Percentiles rank a stretch among this genome's conserved stretches.
Conservation (phyloP, 148 eudicot genomes). For the Silene latifolia region DNA sequence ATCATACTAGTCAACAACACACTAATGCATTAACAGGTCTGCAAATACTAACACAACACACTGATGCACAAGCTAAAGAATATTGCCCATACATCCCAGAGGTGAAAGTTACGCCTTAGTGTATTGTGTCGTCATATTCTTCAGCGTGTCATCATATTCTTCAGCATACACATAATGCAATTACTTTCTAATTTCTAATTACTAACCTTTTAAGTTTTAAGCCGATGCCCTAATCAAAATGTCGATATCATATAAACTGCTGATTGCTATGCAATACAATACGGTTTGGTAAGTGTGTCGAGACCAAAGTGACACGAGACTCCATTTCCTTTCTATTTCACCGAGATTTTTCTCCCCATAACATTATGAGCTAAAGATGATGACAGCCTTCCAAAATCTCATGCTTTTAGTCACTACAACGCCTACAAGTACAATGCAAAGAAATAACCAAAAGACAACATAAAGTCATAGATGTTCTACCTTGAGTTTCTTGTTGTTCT, state of each 20-base stretch:
- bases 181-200: not conserved
- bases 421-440: not conserved
- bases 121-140: not conserved
- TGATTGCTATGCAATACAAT: not conserved
- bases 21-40: not conserved
- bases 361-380: not conserved
- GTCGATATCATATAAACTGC: not conserved
- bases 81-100: not conserved
- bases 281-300: not conserved
- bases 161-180: not conserved
- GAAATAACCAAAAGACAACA: not conserved
- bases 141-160: not conserved
- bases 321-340: not conserved
- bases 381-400: not conserved
- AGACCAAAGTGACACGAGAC: not conserved
- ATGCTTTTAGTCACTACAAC: not conserved
- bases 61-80: not conserved
- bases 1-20: not conserved
- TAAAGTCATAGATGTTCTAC: constrained; percentile 25
- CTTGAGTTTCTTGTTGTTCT: constrained; percentile 97
- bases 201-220: not conserved
- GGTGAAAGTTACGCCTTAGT: not conserved
- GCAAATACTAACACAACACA: not conserved
- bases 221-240: not conserved
- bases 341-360: not conserved